Conservation (phyloP, 257 asterid species). For the Rehmannia glutinosa region DNA sequence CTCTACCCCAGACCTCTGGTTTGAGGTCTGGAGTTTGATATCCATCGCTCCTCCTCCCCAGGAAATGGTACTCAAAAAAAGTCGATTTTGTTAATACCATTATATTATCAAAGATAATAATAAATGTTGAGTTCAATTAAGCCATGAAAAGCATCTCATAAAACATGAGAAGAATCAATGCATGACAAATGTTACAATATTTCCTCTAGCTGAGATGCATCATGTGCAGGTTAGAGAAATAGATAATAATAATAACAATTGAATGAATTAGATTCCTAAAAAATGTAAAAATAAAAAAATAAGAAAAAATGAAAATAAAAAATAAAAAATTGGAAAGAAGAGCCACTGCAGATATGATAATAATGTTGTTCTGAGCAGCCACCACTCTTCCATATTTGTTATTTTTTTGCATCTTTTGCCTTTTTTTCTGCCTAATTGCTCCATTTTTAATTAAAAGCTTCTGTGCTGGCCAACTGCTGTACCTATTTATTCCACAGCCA, state of each 20-base stretch:
- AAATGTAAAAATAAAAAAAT: constrained; percentile 8
- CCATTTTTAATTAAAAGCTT: neutral
- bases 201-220: constrained; percentile 28
- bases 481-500: constrained; percentile 72
- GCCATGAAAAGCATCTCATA: constrained; percentile 33
- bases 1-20: too few relatives aligned
- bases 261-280: constrained; percentile 62
- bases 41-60: too few relatives aligned
- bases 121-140: neutral
- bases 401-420: neutral
- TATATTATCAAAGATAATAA: neutral
- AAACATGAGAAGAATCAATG: constrained; percentile 36
- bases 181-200: constrained; percentile 32
- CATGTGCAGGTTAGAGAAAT: constrained; percentile 47
- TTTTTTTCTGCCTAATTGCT: constrained; percentile 21
- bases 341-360: constrained; percentile 60
- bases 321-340: constrained; percentile 11
- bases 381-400: constrained; percentile 26
- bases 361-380: constrained; percentile 72
- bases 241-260: constrained; percentile 10
- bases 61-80: too few relatives aligned
- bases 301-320: constrained; percentile 11
- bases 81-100: too few relatives aligned
- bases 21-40: too few relatives aligned
- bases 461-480: constrained; percentile 24